Evolutionary conservation across 805 yeast genomes (phyloP).

Genomic region (Lachancea waltii): DNA sequence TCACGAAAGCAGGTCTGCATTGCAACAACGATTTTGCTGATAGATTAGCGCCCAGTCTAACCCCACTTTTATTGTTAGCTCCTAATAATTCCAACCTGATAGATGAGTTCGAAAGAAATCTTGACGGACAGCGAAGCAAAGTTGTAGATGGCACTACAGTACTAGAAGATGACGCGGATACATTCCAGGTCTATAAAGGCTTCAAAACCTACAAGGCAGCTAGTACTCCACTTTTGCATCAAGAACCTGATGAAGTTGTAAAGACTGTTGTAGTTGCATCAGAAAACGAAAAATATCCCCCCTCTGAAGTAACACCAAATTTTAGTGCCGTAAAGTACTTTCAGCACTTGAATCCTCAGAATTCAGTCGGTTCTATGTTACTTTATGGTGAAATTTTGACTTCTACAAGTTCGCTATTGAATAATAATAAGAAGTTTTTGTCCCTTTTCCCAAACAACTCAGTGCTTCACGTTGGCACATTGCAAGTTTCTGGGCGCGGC

Average conservation of each 20-base stretch:
- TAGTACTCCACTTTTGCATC: conserved; percentile 16
- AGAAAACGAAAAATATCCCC: conserved; percentile 43
- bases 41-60: conserved; percentile 53
- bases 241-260: conserved; percentile 49
- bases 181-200: conserved; percentile 20
- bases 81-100: conserved; percentile 12
- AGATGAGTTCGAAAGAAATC: conserved; percentile 13
- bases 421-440: conserved; percentile 58
- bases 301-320: conserved; percentile 54
- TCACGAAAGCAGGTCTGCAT: conserved; percentile 57
- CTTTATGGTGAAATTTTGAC: conserved; percentile 86
- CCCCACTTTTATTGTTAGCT: conserved; percentile 53
- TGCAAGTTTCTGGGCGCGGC: conserved; percentile 88
- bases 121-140: conserved; percentile 12
- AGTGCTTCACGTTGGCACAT: conserved; percentile 50
- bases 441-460: conserved; percentile 37
- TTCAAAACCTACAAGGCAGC: conserved; percentile 14
- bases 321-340: conserved; percentile 61
- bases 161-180: conserved; percentile 32
- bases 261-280: conserved; percentile 45
- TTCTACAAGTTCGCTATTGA: conserved; percentile 76
- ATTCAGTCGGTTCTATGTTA: conserved; percentile 53
- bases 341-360: conserved; percentile 26
- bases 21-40: conserved; percentile 49
- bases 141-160: conserved; percentile 38